Conservation (phyloP, 2,329 filamentous ascomycete genomes). For the Colletotrichum neosansevieriae region DNA sequence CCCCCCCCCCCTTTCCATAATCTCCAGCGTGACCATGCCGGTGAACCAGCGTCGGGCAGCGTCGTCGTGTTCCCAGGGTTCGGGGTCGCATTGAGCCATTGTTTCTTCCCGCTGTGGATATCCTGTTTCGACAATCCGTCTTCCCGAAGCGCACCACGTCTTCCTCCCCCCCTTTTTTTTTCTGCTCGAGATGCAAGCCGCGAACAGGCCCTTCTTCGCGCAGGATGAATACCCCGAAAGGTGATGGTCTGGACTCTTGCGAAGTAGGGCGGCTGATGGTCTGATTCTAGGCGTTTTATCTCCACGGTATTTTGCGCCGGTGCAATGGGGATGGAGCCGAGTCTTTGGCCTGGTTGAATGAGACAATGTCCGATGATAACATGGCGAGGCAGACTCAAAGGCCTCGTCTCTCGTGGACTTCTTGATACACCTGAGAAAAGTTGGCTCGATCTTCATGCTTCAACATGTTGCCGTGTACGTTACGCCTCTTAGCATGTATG, state of each 20-base stretch:
- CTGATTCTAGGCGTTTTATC: neutral
- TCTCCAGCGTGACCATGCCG: conserved; percentile 2
- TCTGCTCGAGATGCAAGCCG: conserved; percentile 2
- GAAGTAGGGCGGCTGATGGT: no score
- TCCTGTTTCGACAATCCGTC: conserved; percentile 12
- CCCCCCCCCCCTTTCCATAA: no score
- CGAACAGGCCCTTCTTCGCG: neutral
- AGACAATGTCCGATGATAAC: no score
- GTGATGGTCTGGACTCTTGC: no score
- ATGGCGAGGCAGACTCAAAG: no score
- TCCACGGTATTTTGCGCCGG: neutral
- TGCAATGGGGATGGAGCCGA: neutral
- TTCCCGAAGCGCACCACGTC: neutral
- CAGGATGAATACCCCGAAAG: neutral
- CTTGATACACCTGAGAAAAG: no score
- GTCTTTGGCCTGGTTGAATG: no score
- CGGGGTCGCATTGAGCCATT: conserved; percentile 24
- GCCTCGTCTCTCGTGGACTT: no score
- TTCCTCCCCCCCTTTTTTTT: neutral
- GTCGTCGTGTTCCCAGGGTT: conserved; percentile 11
- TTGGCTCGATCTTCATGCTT: no score
- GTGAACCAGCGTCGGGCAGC: conserved; percentile 12
- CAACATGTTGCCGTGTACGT: no score
- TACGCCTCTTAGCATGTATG: no score
- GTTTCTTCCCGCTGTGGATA: neutral